Evolutionary conservation across 129 eudicot species (phyloP), one percentile per base, ranked within the genome.

Genomic region (Flaveria trinervia): DNA sequence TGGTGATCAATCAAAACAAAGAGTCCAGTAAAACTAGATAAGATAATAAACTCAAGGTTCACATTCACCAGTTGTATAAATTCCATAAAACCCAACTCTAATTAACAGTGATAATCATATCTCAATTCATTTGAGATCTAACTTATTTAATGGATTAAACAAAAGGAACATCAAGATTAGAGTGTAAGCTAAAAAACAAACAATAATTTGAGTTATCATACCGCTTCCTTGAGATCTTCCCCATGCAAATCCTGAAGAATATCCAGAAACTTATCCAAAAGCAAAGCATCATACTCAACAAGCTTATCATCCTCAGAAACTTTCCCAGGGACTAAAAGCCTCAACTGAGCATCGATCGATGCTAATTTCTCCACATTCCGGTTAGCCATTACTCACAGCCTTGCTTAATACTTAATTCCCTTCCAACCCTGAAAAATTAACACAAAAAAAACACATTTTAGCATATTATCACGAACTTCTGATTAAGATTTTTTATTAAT

Each of bases 281-380:
- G 87, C 85, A 93, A 76, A 61, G 98, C 98, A 78, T 93, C 98
- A 68, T 93, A 91, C 81, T 93, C 97, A 18, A 93, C 86, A 65
- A 93, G 92, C 83, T 93, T 93, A 62, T 93, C 98, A 83, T 93
- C 98, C 25, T 93, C 98, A 18, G 97, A 93, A 2, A 93, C 97
- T 83, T 89, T 93, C 0, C 83, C 88, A 26, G 98, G 98, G 4
- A 89, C 98, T 83, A 93, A 82, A 55, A 84, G 89, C 87, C 98
- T 89, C 85, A 91, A 79, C 30, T 93, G 98, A 23, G 98, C 98
- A 55, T 93, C 98, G 25, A 93, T 93, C 7, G 97, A 93, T 26
- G 98, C 98, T 79, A 90, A 25, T 68, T 91, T 93, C 81, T 91
- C 98, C 60, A 93, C 33, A 77, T 88, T 93, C 79, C 95, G 84